A percentile compares a stretch with the other conserved stretches of the same genome.
Conservation (phyloP, 345 rosid species). For the Eucalyptus sp. region DNA sequence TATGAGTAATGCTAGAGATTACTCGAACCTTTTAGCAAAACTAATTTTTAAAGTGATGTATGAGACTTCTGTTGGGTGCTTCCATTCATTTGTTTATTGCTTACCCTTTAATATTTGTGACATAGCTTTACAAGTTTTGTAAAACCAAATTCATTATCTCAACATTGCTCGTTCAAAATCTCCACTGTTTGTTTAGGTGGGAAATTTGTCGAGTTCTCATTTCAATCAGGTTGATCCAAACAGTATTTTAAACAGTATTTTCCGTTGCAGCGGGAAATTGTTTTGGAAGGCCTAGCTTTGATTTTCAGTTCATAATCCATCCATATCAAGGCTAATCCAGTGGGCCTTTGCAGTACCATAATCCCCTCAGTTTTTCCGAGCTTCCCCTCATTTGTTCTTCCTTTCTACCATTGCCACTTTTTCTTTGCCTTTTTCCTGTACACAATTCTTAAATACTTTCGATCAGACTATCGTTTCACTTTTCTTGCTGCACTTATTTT, state of each 20-base stretch:
- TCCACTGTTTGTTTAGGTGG: neutral
- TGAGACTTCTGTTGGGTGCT: neutral
- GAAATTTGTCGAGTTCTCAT: neutral
- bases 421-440: too few species aligned
- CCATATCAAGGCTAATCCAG: neutral
- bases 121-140: neutral
- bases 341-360: neutral
- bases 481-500: neutral
- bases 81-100: neutral
- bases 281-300: neutral
- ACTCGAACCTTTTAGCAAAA: neutral
- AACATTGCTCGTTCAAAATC: neutral
- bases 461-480: neutral
- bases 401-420: too few species aligned
- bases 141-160: neutral
- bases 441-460: too few species aligned
- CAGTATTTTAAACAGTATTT: neutral
- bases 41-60: neutral
- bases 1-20: neutral
- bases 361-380: neutral
- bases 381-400: neutral
- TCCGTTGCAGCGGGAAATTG: too few species aligned
- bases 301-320: neutral
- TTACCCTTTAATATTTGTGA: neutral
- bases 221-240: neutral